Conservation (phyloP, 805 yeast genomes). For the Lipomyces chichibuensis region DNA sequence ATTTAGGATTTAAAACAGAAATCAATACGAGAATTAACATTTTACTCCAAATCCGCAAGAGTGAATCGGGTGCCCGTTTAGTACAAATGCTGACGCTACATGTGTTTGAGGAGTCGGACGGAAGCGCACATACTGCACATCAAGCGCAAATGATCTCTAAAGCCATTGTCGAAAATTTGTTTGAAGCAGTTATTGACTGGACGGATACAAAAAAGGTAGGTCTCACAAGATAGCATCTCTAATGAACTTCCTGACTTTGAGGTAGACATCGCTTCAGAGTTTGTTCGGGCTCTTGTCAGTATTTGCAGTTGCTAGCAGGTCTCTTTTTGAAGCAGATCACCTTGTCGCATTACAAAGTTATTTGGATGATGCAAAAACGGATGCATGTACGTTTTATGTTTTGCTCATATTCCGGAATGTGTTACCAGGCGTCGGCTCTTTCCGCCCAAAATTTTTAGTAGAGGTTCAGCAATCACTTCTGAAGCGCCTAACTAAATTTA, state of each 20-base stretch:
- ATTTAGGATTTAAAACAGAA: slow-evolving; percentile 13
- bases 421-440: slow-evolving; percentile 49
- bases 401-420: slow-evolving; percentile 59
- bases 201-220: slow-evolving; percentile 32
- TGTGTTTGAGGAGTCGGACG: slow-evolving; percentile 6
- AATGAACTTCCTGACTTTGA: not conserved
- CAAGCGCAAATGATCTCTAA: not conserved
- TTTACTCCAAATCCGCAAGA: slow-evolving; percentile 17
- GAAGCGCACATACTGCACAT: not conserved
- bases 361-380: slow-evolving; percentile 53
- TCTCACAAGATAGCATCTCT: not conserved
- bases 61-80: slow-evolving; percentile 16
- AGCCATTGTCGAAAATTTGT: slow-evolving; percentile 45
- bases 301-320: slow-evolving; percentile 57
- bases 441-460: slow-evolving; percentile 56
- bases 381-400: slow-evolving; percentile 52
- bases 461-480: slow-evolving; percentile 58
- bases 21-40: slow-evolving; percentile 13
- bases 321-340: slow-evolving; percentile 66
- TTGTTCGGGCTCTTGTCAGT: slow-evolving; percentile 57
- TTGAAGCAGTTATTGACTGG: slow-evolving; percentile 48
- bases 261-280: slow-evolving; percentile 41
- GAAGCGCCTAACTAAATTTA: slow-evolving; percentile 61
- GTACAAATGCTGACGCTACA: slow-evolving; percentile 14
- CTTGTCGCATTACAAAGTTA: slow-evolving; percentile 67